phyloP scores from a whole-genome alignment of 1,139 yeast genomes.

The Kurtzmaniella natalensis region DNA sequence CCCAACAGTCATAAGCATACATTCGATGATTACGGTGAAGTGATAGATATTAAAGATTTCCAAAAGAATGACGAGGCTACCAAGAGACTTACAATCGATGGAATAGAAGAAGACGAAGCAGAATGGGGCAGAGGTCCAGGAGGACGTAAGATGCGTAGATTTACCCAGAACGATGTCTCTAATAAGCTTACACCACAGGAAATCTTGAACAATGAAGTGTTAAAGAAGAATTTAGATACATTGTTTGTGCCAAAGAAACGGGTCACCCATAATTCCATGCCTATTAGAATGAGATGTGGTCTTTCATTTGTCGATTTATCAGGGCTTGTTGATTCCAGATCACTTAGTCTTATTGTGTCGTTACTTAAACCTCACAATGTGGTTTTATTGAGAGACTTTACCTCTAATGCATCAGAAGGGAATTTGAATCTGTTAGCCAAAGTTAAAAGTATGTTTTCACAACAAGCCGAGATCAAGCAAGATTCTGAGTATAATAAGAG shows the following conservation, averaged over 20 bases:
- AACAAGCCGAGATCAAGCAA: constrained; percentile 28
- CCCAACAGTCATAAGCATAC: constrained; percentile 49
- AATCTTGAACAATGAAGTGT: constrained; percentile 36
- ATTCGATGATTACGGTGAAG: constrained; percentile 82
- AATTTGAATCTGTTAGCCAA: constrained; percentile 25
- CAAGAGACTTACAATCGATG: constrained; percentile 30
- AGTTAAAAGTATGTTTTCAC: constrained; percentile 27
- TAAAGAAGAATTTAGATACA: constrained; percentile 52
- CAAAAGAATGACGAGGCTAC: constrained; percentile 46
- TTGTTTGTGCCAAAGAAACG: constrained; percentile 54
- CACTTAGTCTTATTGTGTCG: constrained; percentile 74
- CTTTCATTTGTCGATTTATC: constrained; percentile 77
- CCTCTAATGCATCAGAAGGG: constrained; percentile 16
- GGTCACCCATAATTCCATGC: constrained; percentile 22
- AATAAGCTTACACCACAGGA: constrained; percentile 44
- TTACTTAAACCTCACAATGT: constrained; percentile 76
- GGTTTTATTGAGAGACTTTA: constrained; percentile 49
- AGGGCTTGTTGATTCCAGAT: constrained; percentile 81
- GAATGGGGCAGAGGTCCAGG: constrained; percentile 8
- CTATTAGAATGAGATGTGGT: constrained; percentile 60
- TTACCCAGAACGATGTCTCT: constrained; percentile 26
- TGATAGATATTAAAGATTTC: constrained; percentile 62
- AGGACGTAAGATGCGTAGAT: constrained; percentile 24
- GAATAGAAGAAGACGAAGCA: constrained; percentile 7
- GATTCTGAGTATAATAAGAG: constrained; percentile 21